Evolutionary conservation across 495 filamentous ascomycete genomes (phyloP), one percentile per base, ranked within the genome.

Genomic region (Neurospora cerealis): DNA sequence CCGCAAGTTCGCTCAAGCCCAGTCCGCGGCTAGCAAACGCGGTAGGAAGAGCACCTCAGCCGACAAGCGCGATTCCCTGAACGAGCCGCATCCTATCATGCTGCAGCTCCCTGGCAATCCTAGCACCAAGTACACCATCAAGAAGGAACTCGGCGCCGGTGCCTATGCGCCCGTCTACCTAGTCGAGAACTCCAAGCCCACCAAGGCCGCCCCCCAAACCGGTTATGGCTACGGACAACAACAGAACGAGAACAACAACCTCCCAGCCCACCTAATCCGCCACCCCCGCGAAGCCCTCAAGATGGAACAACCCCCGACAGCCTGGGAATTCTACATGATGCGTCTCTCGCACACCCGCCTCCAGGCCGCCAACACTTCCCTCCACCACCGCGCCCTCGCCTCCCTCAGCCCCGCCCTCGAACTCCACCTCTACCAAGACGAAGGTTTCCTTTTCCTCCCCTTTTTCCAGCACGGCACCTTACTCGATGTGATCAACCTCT

Each of bases 321-420:
- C 93, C 1, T 99, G 96, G 96, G 96, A 99, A 79, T 99, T 98
- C 80, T 92, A 97, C 81, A 96, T 99, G 82, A 95, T 98, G 84
- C 91, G 92, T 2, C 88, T 92, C 36, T 89, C 93, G 3, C 90
- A 94, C 70, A 84, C 88, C 1, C 92, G 96, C 7, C 85, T 98
- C 0, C 89, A 88, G 0, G 85, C 88, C 13, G 54, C 54, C 54
- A 36, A 36, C 54, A 66, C 54, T 3, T 2, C 54, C 0, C 3
- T 66, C 3, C 86, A 87, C 17, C 81, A 87, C 73, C 91, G 95
- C 4, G 90, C 91, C 0, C 85, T 88, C 0, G 90, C 92, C 0
- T 95, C 92, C 48, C 85, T 99, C 69, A 88, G 97, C 2, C 87
- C 88, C 13, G 93, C 92, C 2, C 91, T 95, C 73, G 95, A 97